phyloP scores from a whole-genome alignment of 441 rosid genomes.

The Lepidium campestre region DNA sequence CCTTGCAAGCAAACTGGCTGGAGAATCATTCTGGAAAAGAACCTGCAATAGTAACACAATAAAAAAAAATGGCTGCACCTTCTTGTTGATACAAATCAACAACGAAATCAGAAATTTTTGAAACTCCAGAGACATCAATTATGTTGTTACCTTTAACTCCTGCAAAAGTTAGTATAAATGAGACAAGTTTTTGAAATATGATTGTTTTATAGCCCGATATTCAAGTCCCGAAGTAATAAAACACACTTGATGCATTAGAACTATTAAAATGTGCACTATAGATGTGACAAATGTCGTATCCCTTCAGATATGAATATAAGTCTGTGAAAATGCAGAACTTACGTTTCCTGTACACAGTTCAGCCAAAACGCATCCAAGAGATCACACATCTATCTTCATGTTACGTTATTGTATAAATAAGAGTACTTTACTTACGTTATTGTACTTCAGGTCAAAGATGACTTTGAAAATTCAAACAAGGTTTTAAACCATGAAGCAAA shows the following conservation, averaged over 20 bases:
- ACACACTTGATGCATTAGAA: background rate
- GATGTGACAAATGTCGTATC: background rate
- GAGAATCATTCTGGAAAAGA: constrained; percentile 97
- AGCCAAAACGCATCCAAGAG: constrained; percentile 97
- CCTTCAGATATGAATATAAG: background rate
- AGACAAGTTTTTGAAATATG: background rate
- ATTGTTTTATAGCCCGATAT: background rate
- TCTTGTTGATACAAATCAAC: background rate
- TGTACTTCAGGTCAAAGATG: too few species aligned
- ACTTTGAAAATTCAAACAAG: too few species aligned
- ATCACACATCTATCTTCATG: constrained; percentile 96
- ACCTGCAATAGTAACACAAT: constrained; percentile 42
- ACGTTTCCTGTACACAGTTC: constrained; percentile 98
- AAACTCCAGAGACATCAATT: background rate
- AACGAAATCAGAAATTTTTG: background rate
- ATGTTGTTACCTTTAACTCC: background rate
- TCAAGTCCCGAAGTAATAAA: too few species aligned
- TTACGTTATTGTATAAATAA: too few species aligned
- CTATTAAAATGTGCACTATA: background rate
- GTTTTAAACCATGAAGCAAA: too few species aligned
- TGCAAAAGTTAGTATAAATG: background rate
- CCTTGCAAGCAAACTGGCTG: constrained; percentile 90
- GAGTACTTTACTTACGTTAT: too few species aligned
- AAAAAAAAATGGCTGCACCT: background rate
- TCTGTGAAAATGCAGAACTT: constrained; percentile 34